Base-by-base conservation (phyloP, 1,284 basidiomycete species). In the Leccinum subfulvum region DNA sequence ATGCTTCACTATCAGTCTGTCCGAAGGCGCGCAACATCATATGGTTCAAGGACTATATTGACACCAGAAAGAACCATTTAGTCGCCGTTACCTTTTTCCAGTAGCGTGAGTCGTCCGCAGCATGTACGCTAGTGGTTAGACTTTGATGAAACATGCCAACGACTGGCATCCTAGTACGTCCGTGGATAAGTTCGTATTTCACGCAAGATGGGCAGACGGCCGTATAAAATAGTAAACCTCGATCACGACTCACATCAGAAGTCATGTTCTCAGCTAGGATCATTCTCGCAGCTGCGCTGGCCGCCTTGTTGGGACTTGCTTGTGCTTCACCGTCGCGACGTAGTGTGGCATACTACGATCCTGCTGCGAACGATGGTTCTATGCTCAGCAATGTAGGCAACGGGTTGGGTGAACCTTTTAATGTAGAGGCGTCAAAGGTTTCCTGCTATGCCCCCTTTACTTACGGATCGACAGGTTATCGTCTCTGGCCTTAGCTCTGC, bases 331-430 rank as follows among this genome's bases (percentile, higher is more conserved):
- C 55, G 18, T n/a, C 37, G 6, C 58, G 21, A 37, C 55, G 57
- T 2, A 58, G 61, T 5, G 75, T 75, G 21, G 77, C 72, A 14
- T 87, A 79, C 71, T 80, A 80, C 61, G 65, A 82, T 64, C 85
- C 85, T 9, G 64, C 69, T 4, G 55, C 47, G 0, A 73, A 73
- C 28, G 84, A 85, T 33, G 85, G 85, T 4, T 85, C 83, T 13
- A 78, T 82, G 79, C 78, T 87, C 23, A 77, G 83, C 66, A 73
- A 81, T 53, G 77, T 82, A 33, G 80, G 80, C 18, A 67, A 74
- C 61, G 81, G 81, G 2, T 61, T 72, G 8, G 87, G 86, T 13
- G 87, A 88, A 65, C 86, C 86, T 35, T 69, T 88, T 62, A 87
- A 88, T 67, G 85, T 86, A 67, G 30, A 75, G 75, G 3, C 18